Evolutionary conservation across 139 green algal genomes (phyloP).

Genomic region (Chlamydomonas incerta): DNA sequence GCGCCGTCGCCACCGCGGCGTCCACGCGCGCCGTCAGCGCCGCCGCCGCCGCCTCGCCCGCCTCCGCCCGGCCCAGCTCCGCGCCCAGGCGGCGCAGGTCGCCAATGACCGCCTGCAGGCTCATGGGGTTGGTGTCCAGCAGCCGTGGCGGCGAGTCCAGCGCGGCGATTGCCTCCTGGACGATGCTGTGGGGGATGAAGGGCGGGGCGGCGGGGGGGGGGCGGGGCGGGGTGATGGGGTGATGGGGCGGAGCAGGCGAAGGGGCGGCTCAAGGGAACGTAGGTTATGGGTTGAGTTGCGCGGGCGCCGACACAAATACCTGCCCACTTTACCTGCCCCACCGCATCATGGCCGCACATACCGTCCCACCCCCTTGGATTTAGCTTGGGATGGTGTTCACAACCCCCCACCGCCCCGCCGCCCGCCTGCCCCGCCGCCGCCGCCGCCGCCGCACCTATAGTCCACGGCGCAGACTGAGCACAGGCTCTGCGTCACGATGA

Average conservation of each 20-base stretch:
- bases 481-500: constrained; percentile 69
- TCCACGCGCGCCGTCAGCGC: constrained; percentile 54
- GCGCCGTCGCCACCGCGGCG: constrained; percentile 1
- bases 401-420: no score
- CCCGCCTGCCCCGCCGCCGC: no score
- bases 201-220: no score
- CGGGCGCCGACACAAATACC: no score
- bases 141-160: constrained; percentile 52
- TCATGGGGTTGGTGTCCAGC: constrained; percentile 75
- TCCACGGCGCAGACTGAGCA: constrained; percentile 75
- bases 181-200: constrained; percentile 43
- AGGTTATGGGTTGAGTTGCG: no score
- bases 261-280: no score
- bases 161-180: constrained; percentile 53
- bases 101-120: constrained; percentile 67
- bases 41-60: constrained; percentile 40
- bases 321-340: no score
- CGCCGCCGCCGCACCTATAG: background rate
- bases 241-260: no score
- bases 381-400: no score
- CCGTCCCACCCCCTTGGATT: no score
- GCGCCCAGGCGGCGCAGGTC: constrained; percentile 24
- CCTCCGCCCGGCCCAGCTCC: constrained; percentile 49
- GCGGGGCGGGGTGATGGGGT: no score
- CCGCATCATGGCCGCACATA: no score